Evolutionary conservation across 1,284 basidiomycete species (phyloP).

Genomic region (Malassezia furfur): DNA sequence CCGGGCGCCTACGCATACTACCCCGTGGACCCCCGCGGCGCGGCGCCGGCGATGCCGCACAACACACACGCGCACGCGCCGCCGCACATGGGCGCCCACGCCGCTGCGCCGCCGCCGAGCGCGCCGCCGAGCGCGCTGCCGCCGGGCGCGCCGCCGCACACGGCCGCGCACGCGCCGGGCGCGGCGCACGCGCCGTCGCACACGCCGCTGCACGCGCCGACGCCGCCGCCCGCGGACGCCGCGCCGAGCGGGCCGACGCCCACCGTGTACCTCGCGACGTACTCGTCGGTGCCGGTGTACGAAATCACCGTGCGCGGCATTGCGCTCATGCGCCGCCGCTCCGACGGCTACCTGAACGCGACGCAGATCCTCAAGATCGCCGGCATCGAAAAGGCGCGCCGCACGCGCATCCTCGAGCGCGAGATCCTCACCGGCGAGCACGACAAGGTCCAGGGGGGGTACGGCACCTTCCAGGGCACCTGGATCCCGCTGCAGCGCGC

Average conservation of each 20-base stretch:
- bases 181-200: neutral
- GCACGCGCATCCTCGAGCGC: constrained; percentile 96
- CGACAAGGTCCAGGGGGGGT: constrained; percentile 98
- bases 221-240: neutral
- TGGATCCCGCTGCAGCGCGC: constrained; percentile 56
- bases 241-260: constrained; percentile 18
- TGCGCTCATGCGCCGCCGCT: constrained; percentile 90
- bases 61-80: too few relatives aligned
- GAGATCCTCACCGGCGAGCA: constrained; percentile 91
- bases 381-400: constrained; percentile 87
- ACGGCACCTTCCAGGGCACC: constrained; percentile 98
- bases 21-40: neutral
- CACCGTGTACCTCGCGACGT: constrained; percentile 46
- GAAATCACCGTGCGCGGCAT: constrained; percentile 71
- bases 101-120: too few relatives aligned
- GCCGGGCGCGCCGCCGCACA: too few relatives aligned
- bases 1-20: constrained; percentile 7
- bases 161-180: neutral
- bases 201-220: neutral
- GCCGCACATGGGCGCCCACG: too few relatives aligned
- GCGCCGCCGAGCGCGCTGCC: too few relatives aligned
- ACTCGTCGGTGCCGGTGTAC: constrained; percentile 51
- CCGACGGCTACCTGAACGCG: constrained; percentile 85
- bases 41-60: neutral
- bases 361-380: constrained; percentile 99